These are phyloP conservation scores for Capsicum pubescens DNA, from an alignment of 257 asterid genomes.

Conservation along the genomic window DNA sequence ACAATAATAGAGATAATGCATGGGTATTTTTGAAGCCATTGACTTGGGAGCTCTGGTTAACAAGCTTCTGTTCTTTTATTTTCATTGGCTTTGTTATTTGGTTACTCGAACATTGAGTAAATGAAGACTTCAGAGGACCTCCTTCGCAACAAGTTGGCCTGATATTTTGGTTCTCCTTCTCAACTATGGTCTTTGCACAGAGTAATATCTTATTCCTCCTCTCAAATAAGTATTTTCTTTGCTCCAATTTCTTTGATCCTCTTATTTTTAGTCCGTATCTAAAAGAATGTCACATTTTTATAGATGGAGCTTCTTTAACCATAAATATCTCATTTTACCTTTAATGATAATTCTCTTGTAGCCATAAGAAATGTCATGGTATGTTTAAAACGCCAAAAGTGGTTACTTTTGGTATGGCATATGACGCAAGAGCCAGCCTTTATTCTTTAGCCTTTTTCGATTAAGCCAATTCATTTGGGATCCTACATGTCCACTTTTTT, in stretches of 20 bases:
- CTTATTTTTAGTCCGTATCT: neutral
- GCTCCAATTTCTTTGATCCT: neutral
- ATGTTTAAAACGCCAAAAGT: neutral
- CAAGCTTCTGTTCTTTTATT: conserved; percentile 44
- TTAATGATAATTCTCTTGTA: neutral
- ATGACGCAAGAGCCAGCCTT: neutral
- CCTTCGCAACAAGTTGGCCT: conserved; percentile 35
- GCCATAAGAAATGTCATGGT: neutral
- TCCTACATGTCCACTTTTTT: no score
- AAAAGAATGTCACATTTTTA: neutral
- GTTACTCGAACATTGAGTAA: conserved; percentile 52
- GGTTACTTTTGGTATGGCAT: neutral
- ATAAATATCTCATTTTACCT: neutral
- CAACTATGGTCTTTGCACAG: conserved; percentile 34
- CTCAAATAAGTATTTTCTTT: neutral
- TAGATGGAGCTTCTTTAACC: neutral
- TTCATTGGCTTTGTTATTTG: conserved; percentile 52
- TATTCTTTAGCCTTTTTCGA: neutral
- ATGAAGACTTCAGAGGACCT: conserved; percentile 54
- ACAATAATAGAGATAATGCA: conserved; percentile 32
- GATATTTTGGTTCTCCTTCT: conserved; percentile 36
- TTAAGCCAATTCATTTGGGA: no score
- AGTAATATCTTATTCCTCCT: conserved; percentile 26
- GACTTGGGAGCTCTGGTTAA: conserved; percentile 53
- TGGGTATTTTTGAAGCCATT: conserved; percentile 60